Evolutionary conservation across 1,284 basidiomycete species (phyloP).

Genomic region (Cerioporus squamosus): DNA sequence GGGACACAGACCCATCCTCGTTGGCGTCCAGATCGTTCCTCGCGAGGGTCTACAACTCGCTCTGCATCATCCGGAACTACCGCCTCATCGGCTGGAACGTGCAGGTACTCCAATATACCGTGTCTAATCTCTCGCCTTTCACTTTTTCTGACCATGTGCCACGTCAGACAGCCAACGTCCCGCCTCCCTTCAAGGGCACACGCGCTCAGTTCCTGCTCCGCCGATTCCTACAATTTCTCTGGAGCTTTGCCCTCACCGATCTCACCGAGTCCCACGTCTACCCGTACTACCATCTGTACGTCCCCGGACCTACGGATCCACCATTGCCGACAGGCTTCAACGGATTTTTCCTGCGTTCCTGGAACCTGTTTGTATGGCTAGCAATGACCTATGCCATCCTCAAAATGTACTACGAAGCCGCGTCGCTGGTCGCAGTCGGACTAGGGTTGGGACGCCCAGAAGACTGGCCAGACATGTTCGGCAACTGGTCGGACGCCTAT

Average conservation of each 20-base stretch:
- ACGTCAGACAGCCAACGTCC: slow-evolving; percentile 14
- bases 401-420: slow-evolving; percentile 28
- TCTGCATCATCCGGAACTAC: slow-evolving; percentile 10
- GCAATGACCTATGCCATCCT: slow-evolving; percentile 22
- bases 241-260: slow-evolving; percentile 10
- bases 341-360: slow-evolving; percentile 12
- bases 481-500: slow-evolving; percentile 38
- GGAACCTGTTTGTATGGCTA: slow-evolving; percentile 13
- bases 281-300: slow-evolving; percentile 14
- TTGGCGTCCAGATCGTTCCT: slow-evolving; percentile 1
- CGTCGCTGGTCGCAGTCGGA: slow-evolving; percentile 29
- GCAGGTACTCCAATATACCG: no score
- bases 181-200: background rate
- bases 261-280: slow-evolving; percentile 16
- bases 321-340: background rate
- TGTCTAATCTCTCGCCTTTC: no score
- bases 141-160: no score
- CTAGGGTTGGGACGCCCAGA: slow-evolving; percentile 28
- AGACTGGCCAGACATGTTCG: slow-evolving; percentile 40
- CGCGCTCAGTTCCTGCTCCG: slow-evolving; percentile 4
- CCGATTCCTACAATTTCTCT: background rate
- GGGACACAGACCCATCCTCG: background rate
- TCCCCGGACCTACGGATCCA: background rate
- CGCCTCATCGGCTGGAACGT: slow-evolving; percentile 18
- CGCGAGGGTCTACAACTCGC: slow-evolving; percentile 7